phyloP scores from a whole-genome alignment of 2,329 filamentous ascomycete genomes.

The Aspergillus carbonarius region DNA sequence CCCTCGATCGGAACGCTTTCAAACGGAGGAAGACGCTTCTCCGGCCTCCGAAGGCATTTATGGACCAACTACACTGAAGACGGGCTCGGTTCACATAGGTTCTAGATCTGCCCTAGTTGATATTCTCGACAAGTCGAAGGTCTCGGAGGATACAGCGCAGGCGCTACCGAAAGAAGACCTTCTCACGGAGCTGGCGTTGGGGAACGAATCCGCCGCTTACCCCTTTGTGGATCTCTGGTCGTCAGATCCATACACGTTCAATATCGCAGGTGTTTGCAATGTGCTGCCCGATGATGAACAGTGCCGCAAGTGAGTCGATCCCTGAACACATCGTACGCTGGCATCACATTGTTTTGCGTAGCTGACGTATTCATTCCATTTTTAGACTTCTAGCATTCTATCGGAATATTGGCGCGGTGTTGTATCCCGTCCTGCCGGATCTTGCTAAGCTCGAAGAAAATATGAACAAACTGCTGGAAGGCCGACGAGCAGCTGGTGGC shows the following conservation, averaged over 20 bases:
- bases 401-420: conserved; percentile 55
- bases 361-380: neutral
- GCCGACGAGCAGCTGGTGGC: conserved; percentile 45
- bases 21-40: conserved; percentile 17
- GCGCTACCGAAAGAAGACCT: conserved; percentile 59
- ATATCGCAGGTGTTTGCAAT: conserved; percentile 56
- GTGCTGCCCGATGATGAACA: conserved; percentile 57
- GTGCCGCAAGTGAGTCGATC: conserved; percentile 36
- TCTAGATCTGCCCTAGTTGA: conserved; percentile 59
- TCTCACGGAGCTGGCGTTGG: conserved; percentile 58
- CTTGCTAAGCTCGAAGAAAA: conserved; percentile 52
- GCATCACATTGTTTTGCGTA: neutral
- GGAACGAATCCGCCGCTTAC: conserved; percentile 61
- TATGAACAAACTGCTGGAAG: conserved; percentile 52
- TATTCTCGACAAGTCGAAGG: conserved; percentile 51
- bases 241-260: conserved; percentile 56
- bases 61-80: conserved; percentile 36
- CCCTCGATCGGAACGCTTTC: conserved; percentile 8
- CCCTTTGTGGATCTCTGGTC: conserved; percentile 64
- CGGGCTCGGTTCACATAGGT: conserved; percentile 58
- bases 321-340: neutral
- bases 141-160: conserved; percentile 40
- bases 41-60: conserved; percentile 28
- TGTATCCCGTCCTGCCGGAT: conserved; percentile 59
- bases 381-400: conserved; percentile 54